Evolutionary conservation across 495 filamentous ascomycete species (phyloP).

Genomic region (Neurospora sp.): DNA sequence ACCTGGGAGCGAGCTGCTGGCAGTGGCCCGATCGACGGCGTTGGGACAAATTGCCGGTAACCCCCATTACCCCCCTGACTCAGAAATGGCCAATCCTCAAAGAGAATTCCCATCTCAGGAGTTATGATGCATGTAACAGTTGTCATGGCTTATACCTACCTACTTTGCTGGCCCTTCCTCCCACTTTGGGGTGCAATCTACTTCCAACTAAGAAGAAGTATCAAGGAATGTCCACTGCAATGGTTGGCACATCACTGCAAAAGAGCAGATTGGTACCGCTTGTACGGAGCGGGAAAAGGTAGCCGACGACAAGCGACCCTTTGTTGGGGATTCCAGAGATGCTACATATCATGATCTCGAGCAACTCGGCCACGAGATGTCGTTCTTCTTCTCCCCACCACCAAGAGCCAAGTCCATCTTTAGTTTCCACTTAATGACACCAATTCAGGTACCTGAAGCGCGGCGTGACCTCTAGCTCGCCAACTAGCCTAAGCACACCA

Average conservation of each 20-base stretch:
- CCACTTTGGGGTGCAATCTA: not conserved
- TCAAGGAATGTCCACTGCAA: not conserved
- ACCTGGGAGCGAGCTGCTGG: not conserved
- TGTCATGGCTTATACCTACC: not conserved
- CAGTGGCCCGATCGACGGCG: not conserved
- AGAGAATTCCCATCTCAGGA: not conserved
- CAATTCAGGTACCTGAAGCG: not conserved
- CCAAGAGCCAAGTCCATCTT: not conserved
- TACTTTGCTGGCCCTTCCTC: not conserved
- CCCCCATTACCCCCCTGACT: not conserved
- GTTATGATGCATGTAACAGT: not conserved
- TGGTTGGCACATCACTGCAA: not conserved
- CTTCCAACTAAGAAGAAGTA: not conserved
- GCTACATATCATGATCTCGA: not conserved
- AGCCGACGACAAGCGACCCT: not conserved
- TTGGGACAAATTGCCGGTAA: not conserved
- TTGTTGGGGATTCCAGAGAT: not conserved
- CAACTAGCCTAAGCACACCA: not conserved
- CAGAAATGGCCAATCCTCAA: not conserved
- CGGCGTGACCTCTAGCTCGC: not conserved
- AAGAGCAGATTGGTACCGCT: not conserved
- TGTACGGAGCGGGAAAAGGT: not conserved
- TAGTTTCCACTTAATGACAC: not conserved
- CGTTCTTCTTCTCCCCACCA: not conserved
- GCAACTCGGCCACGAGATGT: not conserved